A percentile compares a stretch with the other conserved stretches of the same genome.
phyloP scores from a whole-genome alignment of 208 protist species.

The Angomonas ambiguus region DNA sequence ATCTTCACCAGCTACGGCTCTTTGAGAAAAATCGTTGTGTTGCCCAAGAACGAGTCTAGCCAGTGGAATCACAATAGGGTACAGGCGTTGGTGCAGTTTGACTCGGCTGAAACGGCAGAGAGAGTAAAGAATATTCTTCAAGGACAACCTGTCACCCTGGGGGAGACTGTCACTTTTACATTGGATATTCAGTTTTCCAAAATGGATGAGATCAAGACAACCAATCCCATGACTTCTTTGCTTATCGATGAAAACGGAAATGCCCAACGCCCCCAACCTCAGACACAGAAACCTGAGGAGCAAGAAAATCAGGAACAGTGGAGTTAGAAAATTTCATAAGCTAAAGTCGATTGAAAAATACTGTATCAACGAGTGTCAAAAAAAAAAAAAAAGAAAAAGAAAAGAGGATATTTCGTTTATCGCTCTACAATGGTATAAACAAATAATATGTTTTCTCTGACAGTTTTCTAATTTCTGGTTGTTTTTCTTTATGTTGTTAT shows the following conservation, averaged over 20 bases:
- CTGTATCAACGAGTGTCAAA: not conserved
- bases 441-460: too few species aligned
- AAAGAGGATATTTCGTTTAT: too few species aligned
- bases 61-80: conserved; percentile 88
- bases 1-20: conserved; percentile 88
- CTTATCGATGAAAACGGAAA: conserved; percentile 71
- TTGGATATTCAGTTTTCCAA: conserved; percentile 91
- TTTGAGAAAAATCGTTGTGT: conserved; percentile 86
- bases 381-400: not conserved
- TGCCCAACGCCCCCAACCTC: conserved; percentile 34
- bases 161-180: conserved; percentile 83
- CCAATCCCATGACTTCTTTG: conserved; percentile 74
- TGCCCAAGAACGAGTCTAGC: conserved; percentile 89
- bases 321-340: conserved; percentile 4
- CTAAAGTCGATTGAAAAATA: not conserved
- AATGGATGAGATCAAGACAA: conserved; percentile 90
- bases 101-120: conserved; percentile 67
- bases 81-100: conserved; percentile 90
- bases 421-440: too few species aligned
- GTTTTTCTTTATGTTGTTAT: too few species aligned
- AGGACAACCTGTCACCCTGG: conserved; percentile 87
- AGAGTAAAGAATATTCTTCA: conserved; percentile 88
- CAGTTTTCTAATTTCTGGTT: too few species aligned
- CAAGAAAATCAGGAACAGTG: not conserved
- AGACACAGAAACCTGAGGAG: not conserved